Percentiles rank a stretch among this genome's conserved stretches.
Conservation (phyloP, 2,329 filamentous ascomycete species). For the Nigrograna mackinnonii region DNA sequence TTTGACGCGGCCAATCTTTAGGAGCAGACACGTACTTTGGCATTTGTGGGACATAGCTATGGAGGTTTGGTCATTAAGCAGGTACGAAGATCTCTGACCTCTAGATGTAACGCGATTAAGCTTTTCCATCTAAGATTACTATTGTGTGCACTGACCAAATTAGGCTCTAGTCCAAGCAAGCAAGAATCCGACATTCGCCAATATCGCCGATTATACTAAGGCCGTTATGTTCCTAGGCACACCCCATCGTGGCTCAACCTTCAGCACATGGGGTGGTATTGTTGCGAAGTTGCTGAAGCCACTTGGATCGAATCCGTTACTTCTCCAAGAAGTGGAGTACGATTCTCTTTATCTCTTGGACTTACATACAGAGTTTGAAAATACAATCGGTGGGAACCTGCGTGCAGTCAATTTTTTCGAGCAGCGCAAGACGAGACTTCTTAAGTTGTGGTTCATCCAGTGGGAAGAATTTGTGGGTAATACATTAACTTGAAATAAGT, state of each 20-base stretch:
- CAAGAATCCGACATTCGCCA: neutral
- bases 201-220: conserved; percentile 6
- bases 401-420: conserved; percentile 7
- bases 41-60: conserved; percentile 8
- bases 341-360: conserved; percentile 3
- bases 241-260: conserved; percentile 7
- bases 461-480: conserved; percentile 7
- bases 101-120: too few species aligned
- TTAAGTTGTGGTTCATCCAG: conserved; percentile 6
- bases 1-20: conserved; percentile 1
- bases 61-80: conserved; percentile 8
- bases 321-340: conserved; percentile 7
- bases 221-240: conserved; percentile 9
- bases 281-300: conserved; percentile 5
- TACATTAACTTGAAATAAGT: neutral
- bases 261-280: conserved; percentile 6
- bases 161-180: conserved; percentile 5
- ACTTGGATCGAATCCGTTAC: conserved; percentile 6
- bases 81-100: conserved; percentile 4
- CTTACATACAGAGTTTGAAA: conserved; percentile 6
- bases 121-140: too few species aligned
- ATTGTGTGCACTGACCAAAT: too few species aligned
- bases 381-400: conserved; percentile 2
- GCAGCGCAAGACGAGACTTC: conserved; percentile 4
- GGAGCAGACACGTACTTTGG: conserved; percentile 4